Conservation (phyloP, 2,329 filamentous ascomycete genomes). For the Macrophomina tecta region DNA sequence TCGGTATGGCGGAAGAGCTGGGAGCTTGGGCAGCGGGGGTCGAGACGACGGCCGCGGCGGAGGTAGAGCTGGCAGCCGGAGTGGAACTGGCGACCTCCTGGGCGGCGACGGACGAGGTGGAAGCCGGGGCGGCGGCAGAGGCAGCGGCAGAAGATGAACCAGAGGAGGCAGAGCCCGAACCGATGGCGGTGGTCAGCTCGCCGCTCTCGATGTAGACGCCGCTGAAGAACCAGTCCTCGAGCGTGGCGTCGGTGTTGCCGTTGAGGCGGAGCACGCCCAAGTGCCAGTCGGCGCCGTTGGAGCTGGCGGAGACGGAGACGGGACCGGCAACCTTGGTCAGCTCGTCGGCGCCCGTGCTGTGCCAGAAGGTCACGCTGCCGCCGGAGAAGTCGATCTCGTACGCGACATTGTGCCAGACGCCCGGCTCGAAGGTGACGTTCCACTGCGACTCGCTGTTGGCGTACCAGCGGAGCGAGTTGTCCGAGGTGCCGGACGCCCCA, state of each 20-base stretch:
- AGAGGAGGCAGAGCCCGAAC: not conserved
- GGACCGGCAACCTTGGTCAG: constrained; percentile 66
- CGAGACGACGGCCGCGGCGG: constrained; percentile 1
- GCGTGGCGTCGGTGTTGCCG: constrained; percentile 57
- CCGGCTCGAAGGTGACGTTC: constrained; percentile 66
- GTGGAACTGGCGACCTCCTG: constrained; percentile 5
- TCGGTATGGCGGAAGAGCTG: not conserved
- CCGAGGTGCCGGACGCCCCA: constrained; percentile 56
- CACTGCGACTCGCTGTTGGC: constrained; percentile 66
- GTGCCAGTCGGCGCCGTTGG: constrained; percentile 76
- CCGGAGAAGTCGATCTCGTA: constrained; percentile 74
- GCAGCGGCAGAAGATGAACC: constrained; percentile 6
- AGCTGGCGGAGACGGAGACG: constrained; percentile 65
- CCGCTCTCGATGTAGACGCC: constrained; percentile 74
- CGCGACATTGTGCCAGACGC: constrained; percentile 76
- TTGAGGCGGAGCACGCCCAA: constrained; percentile 70
- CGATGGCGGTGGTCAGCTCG: constrained; percentile 36
- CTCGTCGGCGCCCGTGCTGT: constrained; percentile 68
- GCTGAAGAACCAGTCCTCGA: constrained; percentile 74
- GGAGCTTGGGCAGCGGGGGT: not conserved
- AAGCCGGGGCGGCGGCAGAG: not conserved
- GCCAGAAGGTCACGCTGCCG: constrained; percentile 70
- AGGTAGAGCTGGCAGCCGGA: constrained; percentile 1
- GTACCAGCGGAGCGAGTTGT: constrained; percentile 68
- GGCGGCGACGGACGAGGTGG: not conserved